Conservation (phyloP, 2,329 filamentous ascomycete species). For the Phialophora chinensis region DNA sequence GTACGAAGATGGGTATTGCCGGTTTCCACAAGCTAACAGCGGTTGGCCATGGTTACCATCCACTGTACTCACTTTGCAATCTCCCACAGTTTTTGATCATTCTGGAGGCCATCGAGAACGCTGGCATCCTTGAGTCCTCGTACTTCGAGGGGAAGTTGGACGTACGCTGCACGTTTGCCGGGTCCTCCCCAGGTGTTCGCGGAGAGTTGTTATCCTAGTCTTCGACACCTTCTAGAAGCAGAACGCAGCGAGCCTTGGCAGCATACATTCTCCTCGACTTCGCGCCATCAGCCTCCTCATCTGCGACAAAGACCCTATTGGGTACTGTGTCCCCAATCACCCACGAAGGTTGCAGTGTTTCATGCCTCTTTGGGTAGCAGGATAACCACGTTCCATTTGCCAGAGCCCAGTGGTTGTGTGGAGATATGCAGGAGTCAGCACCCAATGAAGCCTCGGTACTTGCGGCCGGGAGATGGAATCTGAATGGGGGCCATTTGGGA, state of each 20-base stretch:
- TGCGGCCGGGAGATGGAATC: background rate
- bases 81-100: conserved; percentile 1
- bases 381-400: background rate
- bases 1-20: background rate
- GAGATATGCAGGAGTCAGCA: conserved; percentile 4
- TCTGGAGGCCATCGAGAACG: background rate
- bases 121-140: background rate
- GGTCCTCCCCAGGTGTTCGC: background rate
- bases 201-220: background rate
- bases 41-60: conserved; percentile 3
- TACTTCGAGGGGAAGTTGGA: background rate
- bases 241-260: background rate
- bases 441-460: background rate
- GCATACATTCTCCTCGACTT: background rate
- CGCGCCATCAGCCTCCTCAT: background rate
- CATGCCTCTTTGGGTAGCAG: conserved; percentile 1
- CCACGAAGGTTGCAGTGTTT: background rate
- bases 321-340: background rate
- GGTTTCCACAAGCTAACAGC: background rate
- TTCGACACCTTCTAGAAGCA: background rate
- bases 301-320: background rate
- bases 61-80: conserved; percentile 1
- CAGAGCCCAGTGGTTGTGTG: background rate
- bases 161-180: background rate
- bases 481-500: conserved; percentile 3